A percentile compares a stretch with the other conserved stretches of the same genome.
These are phyloP conservation scores for Pontederia paniculata DNA, from an alignment of 176 grass and related monocot species.

Conservation along the genomic window DNA sequence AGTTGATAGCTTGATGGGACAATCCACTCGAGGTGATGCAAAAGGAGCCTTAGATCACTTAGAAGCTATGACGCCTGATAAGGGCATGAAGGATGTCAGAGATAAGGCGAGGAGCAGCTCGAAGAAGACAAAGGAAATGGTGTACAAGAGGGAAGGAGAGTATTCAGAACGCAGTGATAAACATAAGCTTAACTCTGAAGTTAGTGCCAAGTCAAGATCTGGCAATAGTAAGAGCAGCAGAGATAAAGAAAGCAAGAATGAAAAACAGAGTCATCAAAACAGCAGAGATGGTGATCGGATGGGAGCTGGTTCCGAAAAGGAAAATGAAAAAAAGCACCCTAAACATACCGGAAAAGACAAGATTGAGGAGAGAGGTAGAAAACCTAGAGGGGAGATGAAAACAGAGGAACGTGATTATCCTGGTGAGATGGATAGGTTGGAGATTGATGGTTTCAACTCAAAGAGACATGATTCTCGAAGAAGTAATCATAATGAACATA, in stretches of 20 bases:
- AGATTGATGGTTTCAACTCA: slow-evolving; percentile 30
- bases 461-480: slow-evolving; percentile 44
- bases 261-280: slow-evolving; percentile 26
- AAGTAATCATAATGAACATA: slow-evolving; percentile 26
- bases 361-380: slow-evolving; percentile 34
- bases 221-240: slow-evolving; percentile 12
- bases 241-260: slow-evolving; percentile 33
- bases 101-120: slow-evolving; percentile 17
- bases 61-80: slow-evolving; percentile 18
- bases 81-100: slow-evolving; percentile 27
- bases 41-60: not conserved
- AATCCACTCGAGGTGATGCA: slow-evolving; percentile 11
- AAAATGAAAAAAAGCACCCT: slow-evolving; percentile 30
- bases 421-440: slow-evolving; percentile 15
- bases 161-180: not conserved
- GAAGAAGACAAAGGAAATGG: slow-evolving; percentile 22
- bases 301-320: slow-evolving; percentile 35
- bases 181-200: not conserved
- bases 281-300: slow-evolving; percentile 27
- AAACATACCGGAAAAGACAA: slow-evolving; percentile 30
- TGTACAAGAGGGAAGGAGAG: slow-evolving; percentile 22
- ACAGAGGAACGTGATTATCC: slow-evolving; percentile 15
- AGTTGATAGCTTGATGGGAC: not conserved
- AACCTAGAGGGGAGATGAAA: slow-evolving; percentile 14
- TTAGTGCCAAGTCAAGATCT: slow-evolving; percentile 17